phyloP scores from a whole-genome alignment of 2,329 filamentous ascomycete genomes.

The Phoma herbarum region DNA sequence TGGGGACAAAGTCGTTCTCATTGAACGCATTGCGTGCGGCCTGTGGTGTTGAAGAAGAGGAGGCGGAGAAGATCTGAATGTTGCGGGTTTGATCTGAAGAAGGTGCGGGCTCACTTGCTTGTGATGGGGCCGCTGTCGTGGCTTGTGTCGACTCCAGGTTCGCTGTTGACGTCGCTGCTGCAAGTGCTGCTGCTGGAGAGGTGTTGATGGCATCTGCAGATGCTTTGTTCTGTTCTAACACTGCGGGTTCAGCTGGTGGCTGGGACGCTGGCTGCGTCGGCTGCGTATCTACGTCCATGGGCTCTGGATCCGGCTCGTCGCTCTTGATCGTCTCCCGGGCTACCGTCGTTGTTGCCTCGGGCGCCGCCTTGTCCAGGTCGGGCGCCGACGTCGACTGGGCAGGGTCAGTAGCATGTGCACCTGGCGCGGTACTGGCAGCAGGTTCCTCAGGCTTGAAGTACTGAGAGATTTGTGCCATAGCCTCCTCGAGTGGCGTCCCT shows the following conservation, averaged over 20 bases:
- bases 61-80: constrained; percentile 79
- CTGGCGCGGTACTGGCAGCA: constrained; percentile 34
- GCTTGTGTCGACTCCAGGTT: constrained; percentile 27
- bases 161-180: constrained; percentile 34
- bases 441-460: constrained; percentile 68
- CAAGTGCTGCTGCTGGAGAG: constrained; percentile 30
- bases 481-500: constrained; percentile 81
- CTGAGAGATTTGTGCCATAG: constrained; percentile 79
- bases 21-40: constrained; percentile 74
- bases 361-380: constrained; percentile 30
- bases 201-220: constrained; percentile 28
- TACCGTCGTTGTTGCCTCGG: constrained; percentile 36
- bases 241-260: constrained; percentile 22
- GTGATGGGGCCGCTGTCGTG: constrained; percentile 22
- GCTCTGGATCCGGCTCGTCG: constrained; percentile 38
- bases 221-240: constrained; percentile 29
- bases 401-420: constrained; percentile 40
- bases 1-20: constrained; percentile 79
- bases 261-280: constrained; percentile 19
- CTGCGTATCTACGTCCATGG: constrained; percentile 44
- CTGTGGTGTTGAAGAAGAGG: constrained; percentile 75
- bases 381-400: constrained; percentile 41
- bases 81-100: constrained; percentile 51
- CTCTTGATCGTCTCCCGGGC: constrained; percentile 37
- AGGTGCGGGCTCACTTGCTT: constrained; percentile 22